Conservation (phyloP, 139 green algal species). For the Chlorella sorokiniana region DNA sequence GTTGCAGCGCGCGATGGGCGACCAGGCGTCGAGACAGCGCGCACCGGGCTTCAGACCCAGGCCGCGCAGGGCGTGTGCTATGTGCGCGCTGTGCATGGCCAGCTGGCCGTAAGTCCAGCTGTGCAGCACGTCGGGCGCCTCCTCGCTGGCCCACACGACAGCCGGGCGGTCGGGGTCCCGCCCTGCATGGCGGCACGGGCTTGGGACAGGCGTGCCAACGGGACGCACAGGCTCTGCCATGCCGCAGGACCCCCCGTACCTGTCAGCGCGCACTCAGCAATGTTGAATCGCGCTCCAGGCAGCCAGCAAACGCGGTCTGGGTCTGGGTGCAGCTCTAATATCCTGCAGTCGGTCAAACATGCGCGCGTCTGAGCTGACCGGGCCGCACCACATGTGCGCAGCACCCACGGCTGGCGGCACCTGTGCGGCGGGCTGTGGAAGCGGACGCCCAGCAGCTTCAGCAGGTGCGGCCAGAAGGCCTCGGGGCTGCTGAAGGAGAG, state of each 20-base stretch:
- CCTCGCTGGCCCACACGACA: slow-evolving; percentile 80
- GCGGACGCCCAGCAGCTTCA: slow-evolving; percentile 52
- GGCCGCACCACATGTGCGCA: background rate
- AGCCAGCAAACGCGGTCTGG: slow-evolving; percentile 71
- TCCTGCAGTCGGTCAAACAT: slow-evolving; percentile 2
- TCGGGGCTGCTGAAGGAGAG: slow-evolving; percentile 63
- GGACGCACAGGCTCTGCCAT: background rate
- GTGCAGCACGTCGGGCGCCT: slow-evolving; percentile 44
- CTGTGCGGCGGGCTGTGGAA: slow-evolving; percentile 52
- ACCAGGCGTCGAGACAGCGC: background rate
- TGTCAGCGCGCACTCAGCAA: slow-evolving; percentile 68
- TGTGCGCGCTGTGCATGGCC: slow-evolving; percentile 9
- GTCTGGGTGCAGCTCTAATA: slow-evolving; percentile 37
- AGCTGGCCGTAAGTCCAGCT: slow-evolving; percentile 60
- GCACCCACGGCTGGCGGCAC: slow-evolving; percentile 1
- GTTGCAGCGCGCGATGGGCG: background rate
- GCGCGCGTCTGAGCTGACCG: background rate
- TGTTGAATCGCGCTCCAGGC: slow-evolving; percentile 80
- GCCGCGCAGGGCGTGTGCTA: slow-evolving; percentile 51
- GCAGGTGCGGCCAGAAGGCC: slow-evolving; percentile 63
- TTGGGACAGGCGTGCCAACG: too few relatives aligned
- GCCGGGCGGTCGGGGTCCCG: slow-evolving; percentile 54
- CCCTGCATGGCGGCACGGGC: background rate
- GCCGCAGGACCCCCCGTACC: background rate
- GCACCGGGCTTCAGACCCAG: slow-evolving; percentile 54